These are phyloP conservation scores for Nannizzia gypsea DNA, from an alignment of 2,329 filamentous ascomycete genomes.

Conservation along the genomic window DNA sequence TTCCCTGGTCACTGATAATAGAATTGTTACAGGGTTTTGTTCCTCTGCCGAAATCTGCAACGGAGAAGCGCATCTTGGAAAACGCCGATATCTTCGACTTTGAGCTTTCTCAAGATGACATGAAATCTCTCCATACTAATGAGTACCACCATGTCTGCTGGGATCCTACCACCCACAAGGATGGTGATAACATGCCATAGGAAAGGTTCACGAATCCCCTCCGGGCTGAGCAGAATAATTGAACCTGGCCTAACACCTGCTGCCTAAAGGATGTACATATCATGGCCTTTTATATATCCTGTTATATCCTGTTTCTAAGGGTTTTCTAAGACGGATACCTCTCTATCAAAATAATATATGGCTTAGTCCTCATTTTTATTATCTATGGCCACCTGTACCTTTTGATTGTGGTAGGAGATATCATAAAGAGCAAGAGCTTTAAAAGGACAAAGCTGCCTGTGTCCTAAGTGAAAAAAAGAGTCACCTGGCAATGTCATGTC, in stretches of 20 bases:
- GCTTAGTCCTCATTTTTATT: background rate
- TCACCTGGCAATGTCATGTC: background rate
- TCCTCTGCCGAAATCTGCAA: conserved; percentile 52
- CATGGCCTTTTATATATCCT: background rate
- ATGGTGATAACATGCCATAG: conserved; percentile 7
- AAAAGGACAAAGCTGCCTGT: background rate
- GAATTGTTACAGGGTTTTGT: conserved; percentile 41
- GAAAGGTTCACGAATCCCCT: too few relatives aligned
- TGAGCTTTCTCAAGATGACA: conserved; percentile 46
- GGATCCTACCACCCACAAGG: conserved; percentile 34
- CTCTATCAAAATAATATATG: background rate
- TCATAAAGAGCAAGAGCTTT: background rate
- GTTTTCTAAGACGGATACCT: too few relatives aligned
- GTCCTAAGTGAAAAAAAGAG: background rate
- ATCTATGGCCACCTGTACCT: background rate
- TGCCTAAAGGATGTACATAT: background rate
- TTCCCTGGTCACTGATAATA: background rate
- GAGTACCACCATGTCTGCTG: conserved; percentile 48
- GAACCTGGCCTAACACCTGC: background rate
- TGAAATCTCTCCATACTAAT: conserved; percentile 43
- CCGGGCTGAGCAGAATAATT: background rate
- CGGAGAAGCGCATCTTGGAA: conserved; percentile 47
- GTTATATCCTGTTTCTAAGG: too few relatives aligned
- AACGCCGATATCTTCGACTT: conserved; percentile 51
- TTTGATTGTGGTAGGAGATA: background rate